Evolutionary conservation across 495 filamentous ascomycete genomes (phyloP).

Genomic region (Talaromyces ruber): DNA sequence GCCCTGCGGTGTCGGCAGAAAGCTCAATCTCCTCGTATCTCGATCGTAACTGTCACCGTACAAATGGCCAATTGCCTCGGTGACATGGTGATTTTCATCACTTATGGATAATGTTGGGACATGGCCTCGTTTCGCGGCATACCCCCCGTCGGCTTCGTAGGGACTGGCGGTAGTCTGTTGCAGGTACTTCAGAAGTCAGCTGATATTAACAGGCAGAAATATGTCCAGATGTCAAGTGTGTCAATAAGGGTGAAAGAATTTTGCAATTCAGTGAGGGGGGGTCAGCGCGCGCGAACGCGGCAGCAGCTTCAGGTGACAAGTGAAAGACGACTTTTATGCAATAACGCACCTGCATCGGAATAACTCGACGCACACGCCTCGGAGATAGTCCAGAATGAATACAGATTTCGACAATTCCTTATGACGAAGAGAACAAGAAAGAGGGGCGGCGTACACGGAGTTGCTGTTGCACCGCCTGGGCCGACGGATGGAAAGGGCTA

Average conservation of each 20-base stretch:
- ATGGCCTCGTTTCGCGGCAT: slow-evolving; percentile 52
- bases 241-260: not conserved
- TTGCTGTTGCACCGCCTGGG: slow-evolving; percentile 34
- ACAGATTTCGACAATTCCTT: not conserved
- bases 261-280: not conserved
- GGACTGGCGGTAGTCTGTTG: slow-evolving; percentile 43
- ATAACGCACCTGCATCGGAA: slow-evolving; percentile 8
- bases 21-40: slow-evolving; percentile 55
- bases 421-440: slow-evolving; percentile 16
- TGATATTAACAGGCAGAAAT: not conserved
- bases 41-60: slow-evolving; percentile 77
- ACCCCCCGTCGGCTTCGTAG: slow-evolving; percentile 45
- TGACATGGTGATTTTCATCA: slow-evolving; percentile 90
- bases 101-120: slow-evolving; percentile 61
- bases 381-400: not conserved
- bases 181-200: slow-evolving; percentile 5
- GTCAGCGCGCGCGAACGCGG: not conserved
- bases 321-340: not conserved
- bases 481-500: slow-evolving; percentile 18
- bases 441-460: slow-evolving; percentile 14
- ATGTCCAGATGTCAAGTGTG: not conserved
- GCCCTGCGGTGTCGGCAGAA: slow-evolving; percentile 47
- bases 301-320: not conserved
- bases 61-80: slow-evolving; percentile 93
- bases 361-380: not conserved